Conservation (phyloP, 805 yeast species). For the Isabelozyma rhagii region DNA sequence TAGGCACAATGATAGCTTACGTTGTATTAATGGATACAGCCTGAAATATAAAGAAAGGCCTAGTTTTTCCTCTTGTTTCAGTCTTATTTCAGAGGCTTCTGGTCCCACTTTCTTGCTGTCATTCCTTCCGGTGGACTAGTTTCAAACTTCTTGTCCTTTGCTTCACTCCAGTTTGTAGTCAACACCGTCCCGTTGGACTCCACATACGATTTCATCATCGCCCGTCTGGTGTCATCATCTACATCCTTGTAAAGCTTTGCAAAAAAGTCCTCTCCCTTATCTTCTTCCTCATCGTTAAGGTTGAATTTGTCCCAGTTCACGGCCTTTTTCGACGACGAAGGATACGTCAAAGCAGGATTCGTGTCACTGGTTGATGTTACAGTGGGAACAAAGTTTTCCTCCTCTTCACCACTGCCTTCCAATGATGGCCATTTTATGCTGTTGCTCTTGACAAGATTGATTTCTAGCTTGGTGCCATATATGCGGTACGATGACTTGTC, state of each 20-base stretch:
- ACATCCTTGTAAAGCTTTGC: slow-evolving; percentile 70
- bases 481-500: slow-evolving; percentile 45
- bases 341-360: slow-evolving; percentile 39
- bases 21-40: too few relatives aligned
- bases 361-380: slow-evolving; percentile 5
- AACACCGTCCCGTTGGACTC: slow-evolving; percentile 93
- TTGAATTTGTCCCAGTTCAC: slow-evolving; percentile 66
- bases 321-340: slow-evolving; percentile 59
- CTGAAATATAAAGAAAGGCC: too few relatives aligned
- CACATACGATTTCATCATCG: slow-evolving; percentile 95
- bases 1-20: too few relatives aligned
- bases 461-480: slow-evolving; percentile 72
- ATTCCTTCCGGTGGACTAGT: slow-evolving; percentile 74
- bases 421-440: slow-evolving; percentile 54
- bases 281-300: slow-evolving; percentile 43
- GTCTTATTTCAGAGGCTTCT: background rate
- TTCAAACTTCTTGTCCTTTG: slow-evolving; percentile 59
- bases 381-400: slow-evolving; percentile 3
- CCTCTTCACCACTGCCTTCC: slow-evolving; percentile 25
- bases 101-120: slow-evolving; percentile 54
- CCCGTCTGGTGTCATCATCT: slow-evolving; percentile 83
- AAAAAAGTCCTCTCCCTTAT: slow-evolving; percentile 67
- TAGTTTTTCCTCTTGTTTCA: background rate
- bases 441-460: slow-evolving; percentile 50
- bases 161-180: slow-evolving; percentile 93